Evolutionary conservation across 345 rosid species (phyloP), one percentile per base, ranked within the genome.

Genomic region (Salix arbutifolia): DNA sequence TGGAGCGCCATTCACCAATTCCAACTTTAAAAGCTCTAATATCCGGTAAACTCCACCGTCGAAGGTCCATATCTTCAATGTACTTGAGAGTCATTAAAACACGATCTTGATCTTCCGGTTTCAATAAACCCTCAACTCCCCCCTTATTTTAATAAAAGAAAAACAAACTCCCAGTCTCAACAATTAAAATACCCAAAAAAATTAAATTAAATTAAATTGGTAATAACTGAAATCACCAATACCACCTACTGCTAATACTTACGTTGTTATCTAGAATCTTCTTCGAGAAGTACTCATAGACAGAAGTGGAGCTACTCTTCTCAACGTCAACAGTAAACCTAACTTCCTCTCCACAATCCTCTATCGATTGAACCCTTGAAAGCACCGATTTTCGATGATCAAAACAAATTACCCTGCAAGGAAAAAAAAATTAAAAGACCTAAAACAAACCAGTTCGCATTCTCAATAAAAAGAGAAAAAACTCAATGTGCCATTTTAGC

Each of bases 41-140:
- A 76, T 91, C 89, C 0, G 87, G 89, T 64, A 93, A 85, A 64
- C 79, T 93, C 97, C 99, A 88, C 73, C 70, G 74, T 33, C 84
- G 84, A 87, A 95, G 94, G 83, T 90, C 98, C 2, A 81, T 85
- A 83, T 91, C 99, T 84, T 95, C 92, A 25, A 90, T 81, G 86
- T 87, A 93, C 78, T 87, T 86, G 26, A 93, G 93, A 82, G 88
- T 77, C 73, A 62, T 78, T 80, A 87, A 90, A 38, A 90, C 25
- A 72, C 85, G 85, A 71, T 17, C 84, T 81, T 74, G 74, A 18
- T 87, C 91, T 80, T 71, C 84, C 5, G 77, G 61, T 8, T 78
- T 69, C 70, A 91, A 75, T 60, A 95, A 88, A 83, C 82, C 71
- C 8, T 73, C 76, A 77, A 58, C 74, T 61, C 78, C 76, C 69